Evolutionary conservation across 2,329 filamentous ascomycete genomes (phyloP), one percentile per base, ranked within the genome.

Genomic region (Aspergillus fumigatus): DNA sequence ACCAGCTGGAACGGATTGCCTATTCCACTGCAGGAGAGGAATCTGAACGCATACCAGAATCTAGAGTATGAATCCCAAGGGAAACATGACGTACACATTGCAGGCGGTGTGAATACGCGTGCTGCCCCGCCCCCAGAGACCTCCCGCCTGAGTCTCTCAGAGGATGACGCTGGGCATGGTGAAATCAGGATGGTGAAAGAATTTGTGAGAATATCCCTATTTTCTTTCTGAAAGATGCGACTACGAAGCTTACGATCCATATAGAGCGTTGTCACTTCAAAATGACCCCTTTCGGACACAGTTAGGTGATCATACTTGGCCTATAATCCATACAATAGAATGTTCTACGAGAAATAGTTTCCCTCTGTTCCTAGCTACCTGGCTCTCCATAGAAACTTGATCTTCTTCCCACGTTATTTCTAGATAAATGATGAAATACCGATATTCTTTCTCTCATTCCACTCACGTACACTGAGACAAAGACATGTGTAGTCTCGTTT

Each of bases 121-220:
- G 32, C 4, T 8, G 26, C 23, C 41, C 21, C 19, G 9, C 3
- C 25, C 1, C 48, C 41, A 21, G 51, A 50, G 1, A 41, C 50
- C 17, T 29, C 26, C 5, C 51, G 19, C 9, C 11, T 10, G 11
- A 27, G 49, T 23, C 23, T n/a, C 1, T 41, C 40, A 2, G 48
- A 26, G n/a, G 38, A 49, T 25, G 51, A 41, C 3, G 35, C 54
- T 8, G 48, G 48, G 17, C 48, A 45, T n/a, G 56, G 56, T 3
- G 58, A 62, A 45, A 60, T 60, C 19, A 60, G 53, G 10, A 55
- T 60, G 45, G 52, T 58, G 23, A 57, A 59, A 54, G 59, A 60
- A 14, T 59, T 60, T 56, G 59, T 60, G 23, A 60, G 61, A 54
- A 23, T 21, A 10, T 7, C 21, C 7, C 14, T 10, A 4, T 38